Conservation (phyloP, 176 grass and related monocot species). For the Oryza glaberrima region DNA sequence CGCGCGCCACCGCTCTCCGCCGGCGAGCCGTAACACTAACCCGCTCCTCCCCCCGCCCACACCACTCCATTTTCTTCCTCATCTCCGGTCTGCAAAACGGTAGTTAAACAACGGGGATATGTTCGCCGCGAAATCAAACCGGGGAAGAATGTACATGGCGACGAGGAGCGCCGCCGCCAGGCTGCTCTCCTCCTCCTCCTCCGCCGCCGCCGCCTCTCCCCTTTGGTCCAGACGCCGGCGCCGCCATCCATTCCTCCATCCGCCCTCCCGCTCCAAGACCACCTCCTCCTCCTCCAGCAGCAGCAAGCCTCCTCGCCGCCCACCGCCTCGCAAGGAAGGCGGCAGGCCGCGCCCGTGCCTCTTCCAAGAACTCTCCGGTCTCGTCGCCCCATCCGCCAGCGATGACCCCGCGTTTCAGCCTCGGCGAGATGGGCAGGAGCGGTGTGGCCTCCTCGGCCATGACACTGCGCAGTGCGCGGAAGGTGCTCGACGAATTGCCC, state of each 20-base stretch:
- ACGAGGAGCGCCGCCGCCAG: constrained; percentile 40
- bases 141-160: constrained; percentile 21
- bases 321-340: background rate
- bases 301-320: background rate
- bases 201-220: background rate
- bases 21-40: no score
- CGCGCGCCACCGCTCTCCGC: no score
- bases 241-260: background rate
- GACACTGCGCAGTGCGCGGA: background rate
- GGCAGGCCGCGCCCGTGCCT: background rate
- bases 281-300: background rate
- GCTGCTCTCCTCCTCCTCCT: constrained; percentile 13
- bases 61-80: no score
- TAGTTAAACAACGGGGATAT: background rate
- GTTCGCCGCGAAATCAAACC: background rate
- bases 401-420: constrained; percentile 10
- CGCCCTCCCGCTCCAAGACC: constrained; percentile 23
- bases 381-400: constrained; percentile 4
- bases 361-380: constrained; percentile 48
- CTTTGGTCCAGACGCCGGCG: background rate
- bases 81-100: no score
- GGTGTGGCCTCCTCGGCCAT: background rate
- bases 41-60: no score
- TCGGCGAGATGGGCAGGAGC: background rate
- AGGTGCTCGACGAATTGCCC: constrained; percentile 37